Evolutionary conservation across 2,329 filamentous ascomycete species (phyloP).

Genomic region (Sarocladium kiliense): DNA sequence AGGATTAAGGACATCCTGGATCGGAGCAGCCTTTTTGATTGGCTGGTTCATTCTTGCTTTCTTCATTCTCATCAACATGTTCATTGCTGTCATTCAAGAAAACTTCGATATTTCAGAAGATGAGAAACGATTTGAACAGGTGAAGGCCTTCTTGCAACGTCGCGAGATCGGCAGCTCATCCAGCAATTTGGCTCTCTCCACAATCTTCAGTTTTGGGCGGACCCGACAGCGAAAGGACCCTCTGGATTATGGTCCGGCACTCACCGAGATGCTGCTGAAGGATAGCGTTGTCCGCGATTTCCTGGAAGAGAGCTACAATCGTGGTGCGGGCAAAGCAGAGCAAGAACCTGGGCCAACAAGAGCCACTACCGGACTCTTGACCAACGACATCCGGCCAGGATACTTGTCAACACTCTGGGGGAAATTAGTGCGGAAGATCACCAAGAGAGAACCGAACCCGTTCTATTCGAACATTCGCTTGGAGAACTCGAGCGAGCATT

Average conservation of each 20-base stretch:
- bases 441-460: constrained; percentile 77
- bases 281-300: constrained; percentile 95
- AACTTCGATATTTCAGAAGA: constrained; percentile 99
- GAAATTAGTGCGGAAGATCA: constrained; percentile 50
- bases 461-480: constrained; percentile 79
- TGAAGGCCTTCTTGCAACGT: constrained; percentile 87
- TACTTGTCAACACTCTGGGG: constrained; percentile 57
- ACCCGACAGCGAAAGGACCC: constrained; percentile 66
- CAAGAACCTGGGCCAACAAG: constrained; percentile 26
- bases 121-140: constrained; percentile 93
- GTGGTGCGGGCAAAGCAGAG: constrained; percentile 20
- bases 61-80: constrained; percentile 98
- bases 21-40: constrained; percentile 84
- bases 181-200: constrained; percentile 71
- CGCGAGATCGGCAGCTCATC: constrained; percentile 73
- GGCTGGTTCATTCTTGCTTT: constrained; percentile 95
- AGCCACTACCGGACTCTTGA: constrained; percentile 27
- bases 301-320: constrained; percentile 54
- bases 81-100: constrained; percentile 99
- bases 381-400: constrained; percentile 48
- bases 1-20: constrained; percentile 73
- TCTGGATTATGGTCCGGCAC: constrained; percentile 84
- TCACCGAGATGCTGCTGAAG: constrained; percentile 93
- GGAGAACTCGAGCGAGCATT: constrained; percentile 66
- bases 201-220: constrained; percentile 61